Base-by-base conservation (phyloP, 1,139 yeast species). In the Pneumocystis murina region DNA sequence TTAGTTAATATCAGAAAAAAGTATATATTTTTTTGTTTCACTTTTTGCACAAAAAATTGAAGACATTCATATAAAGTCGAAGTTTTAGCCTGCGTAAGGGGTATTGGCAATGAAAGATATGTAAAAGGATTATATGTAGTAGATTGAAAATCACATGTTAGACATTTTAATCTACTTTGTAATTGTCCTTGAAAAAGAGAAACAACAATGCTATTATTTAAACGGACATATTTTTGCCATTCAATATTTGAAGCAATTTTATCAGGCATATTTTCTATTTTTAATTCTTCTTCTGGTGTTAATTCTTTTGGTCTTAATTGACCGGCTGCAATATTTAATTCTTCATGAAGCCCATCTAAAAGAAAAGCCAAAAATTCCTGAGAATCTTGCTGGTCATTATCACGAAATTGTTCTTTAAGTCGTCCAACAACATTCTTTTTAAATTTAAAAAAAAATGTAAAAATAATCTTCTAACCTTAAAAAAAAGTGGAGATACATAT, bases 171-270 rank as follows among this genome's bases (percentile, higher is more conserved):
- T 66, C 84, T 86, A 10, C 96, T 87, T 62, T 89, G 81, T 71
- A 87, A 87, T 74, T 92, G 97, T 0, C 97, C 97, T 73, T 90
- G 96, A 71, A 89, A 88, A 64, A 84, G 82, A 71, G 88, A 95
- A 2, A 89, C 95, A 38, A 92, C 81, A 0, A 87, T 81, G 48
- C 97, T 90, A 69, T 87, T 86, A 72, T 92, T 92, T 38, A 91
- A 82, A 65, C 86, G 86, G 64, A 89, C 77, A 72, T 89, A 90
- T 66, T 96, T 79, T 71, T 89, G 96, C 98, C 98, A 92, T 73
- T 92, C 97, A 62, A 90, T 85, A 0, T 95, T 84, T 0, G 96
- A 86, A 0, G 97, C 97, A 57, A 87, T 79, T 66, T 97, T 79
- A 6, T 90, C 80, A 0, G 95, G 88, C 71, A 89, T 75, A 36